Evolutionary conservation across 1,284 basidiomycete genomes (phyloP).

Genomic region (Prillingera fragicola): DNA sequence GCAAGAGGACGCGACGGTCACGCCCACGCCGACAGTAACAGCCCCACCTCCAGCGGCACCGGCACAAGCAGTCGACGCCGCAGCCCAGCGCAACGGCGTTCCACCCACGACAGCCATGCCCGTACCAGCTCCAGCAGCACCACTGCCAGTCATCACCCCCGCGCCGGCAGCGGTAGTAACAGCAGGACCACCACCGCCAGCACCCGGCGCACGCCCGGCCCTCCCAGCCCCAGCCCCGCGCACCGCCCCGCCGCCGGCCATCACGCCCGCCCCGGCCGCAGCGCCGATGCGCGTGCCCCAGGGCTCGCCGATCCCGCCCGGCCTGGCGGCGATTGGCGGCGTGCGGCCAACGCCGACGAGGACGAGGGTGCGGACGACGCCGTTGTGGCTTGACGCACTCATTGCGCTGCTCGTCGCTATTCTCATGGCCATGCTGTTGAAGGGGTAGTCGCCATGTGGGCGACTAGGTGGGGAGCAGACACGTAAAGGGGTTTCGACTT

Average conservation of each 20-base stretch:
- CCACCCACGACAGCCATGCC: neutral
- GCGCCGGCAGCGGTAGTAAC: neutral
- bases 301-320: no score
- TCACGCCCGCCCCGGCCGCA: neutral
- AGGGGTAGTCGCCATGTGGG: no score
- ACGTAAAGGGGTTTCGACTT: no score
- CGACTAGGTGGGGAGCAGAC: no score
- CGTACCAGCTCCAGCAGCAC: neutral
- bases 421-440: constrained; percentile 13
- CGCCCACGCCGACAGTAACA: neutral
- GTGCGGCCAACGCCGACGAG: no score
- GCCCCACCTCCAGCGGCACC: neutral
- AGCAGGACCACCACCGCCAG: neutral
- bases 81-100: neutral
- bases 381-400: constrained; percentile 17
- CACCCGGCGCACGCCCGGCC: neutral
- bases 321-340: no score
- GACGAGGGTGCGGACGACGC: neutral
- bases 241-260: neutral
- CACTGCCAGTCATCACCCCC: neutral
- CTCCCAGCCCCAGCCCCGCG: neutral
- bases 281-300: no score
- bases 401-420: constrained; percentile 40
- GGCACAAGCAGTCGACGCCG: neutral
- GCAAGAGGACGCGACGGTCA: no score